A percentile compares a stretch with the other conserved stretches of the same genome.
Evolutionary conservation across 2,329 filamentous ascomycete species (phyloP).

Genomic region (Clonostachys sp.): DNA sequence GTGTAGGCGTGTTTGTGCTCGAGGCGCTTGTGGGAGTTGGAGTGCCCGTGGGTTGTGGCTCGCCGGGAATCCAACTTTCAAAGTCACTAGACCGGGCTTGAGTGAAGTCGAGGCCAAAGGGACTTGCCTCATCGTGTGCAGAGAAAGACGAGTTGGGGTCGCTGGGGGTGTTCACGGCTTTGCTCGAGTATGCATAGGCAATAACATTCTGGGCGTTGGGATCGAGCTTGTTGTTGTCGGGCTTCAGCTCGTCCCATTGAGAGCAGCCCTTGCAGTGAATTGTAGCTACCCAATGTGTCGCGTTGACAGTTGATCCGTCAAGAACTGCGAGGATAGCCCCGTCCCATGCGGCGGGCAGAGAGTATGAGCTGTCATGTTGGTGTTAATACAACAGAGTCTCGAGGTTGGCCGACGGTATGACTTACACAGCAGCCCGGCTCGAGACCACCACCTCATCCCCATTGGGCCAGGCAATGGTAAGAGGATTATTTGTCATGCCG

Average conservation of each 20-base stretch:
- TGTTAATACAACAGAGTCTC: background rate
- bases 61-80: slow-evolving; percentile 2
- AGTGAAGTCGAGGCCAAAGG: slow-evolving; percentile 30
- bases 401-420: slow-evolving; percentile 1
- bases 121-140: slow-evolving; percentile 36
- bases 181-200: slow-evolving; percentile 31
- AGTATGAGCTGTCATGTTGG: slow-evolving; percentile 21
- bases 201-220: slow-evolving; percentile 27
- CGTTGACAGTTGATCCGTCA: slow-evolving; percentile 24
- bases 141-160: slow-evolving; percentile 28
- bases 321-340: slow-evolving; percentile 24
- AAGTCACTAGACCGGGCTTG: slow-evolving; percentile 25
- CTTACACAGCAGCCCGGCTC: slow-evolving; percentile 28
- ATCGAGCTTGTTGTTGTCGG: slow-evolving; percentile 28
- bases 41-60: background rate
- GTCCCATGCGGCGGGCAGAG: slow-evolving; percentile 19
- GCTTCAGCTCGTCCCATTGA: slow-evolving; percentile 33
- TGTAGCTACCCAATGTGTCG: slow-evolving; percentile 26
- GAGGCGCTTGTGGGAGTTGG: background rate
- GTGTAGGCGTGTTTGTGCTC: background rate
- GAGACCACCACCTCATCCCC: slow-evolving; percentile 27
- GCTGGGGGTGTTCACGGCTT: slow-evolving; percentile 27
- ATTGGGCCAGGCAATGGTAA: slow-evolving; percentile 34
- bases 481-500: slow-evolving; percentile 36
- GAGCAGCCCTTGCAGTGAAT: slow-evolving; percentile 31